Evolutionary conservation across 2,329 filamentous ascomycete genomes (phyloP).

Genomic region (Aureobasidium sp.): DNA sequence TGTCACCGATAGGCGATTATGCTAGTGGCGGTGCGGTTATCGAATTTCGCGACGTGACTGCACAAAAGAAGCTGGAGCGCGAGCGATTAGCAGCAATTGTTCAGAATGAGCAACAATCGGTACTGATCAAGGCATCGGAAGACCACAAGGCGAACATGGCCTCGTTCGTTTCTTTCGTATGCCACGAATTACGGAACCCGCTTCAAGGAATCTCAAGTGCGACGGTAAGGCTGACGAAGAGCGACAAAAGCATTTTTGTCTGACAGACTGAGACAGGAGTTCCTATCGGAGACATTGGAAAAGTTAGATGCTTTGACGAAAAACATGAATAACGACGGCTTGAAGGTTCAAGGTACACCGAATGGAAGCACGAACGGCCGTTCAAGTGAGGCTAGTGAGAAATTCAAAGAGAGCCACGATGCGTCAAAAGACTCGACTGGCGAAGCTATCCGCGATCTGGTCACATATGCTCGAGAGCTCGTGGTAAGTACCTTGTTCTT

Average conservation of each 20-base stretch:
- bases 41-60: conserved; percentile 16
- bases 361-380: not conserved
- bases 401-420: too few species aligned
- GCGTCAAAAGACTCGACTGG: not conserved
- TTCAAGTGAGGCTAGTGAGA: not conserved
- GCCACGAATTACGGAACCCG: conserved; percentile 16
- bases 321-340: not conserved
- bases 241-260: not conserved
- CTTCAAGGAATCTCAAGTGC: conserved; percentile 13
- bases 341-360: not conserved
- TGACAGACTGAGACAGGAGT: not conserved
- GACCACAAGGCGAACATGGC: conserved; percentile 15
- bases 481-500: not conserved
- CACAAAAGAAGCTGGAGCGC: conserved; percentile 6
- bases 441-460: not conserved
- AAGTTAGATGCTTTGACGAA: conserved; percentile 5
- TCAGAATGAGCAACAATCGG: conserved; percentile 15
- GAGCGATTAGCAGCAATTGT: conserved; percentile 16
- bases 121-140: conserved; percentile 14
- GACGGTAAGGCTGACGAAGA: not conserved
- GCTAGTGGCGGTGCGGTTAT: conserved; percentile 14
- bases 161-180: conserved; percentile 17
- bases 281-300: conserved; percentile 9
- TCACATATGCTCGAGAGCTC: conserved; percentile 12
- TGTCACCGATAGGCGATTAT: conserved; percentile 16